These are phyloP conservation scores for Rhizophagus sp. DNA, from an alignment of 192 early-diverging fungal species.

Conservation along the genomic window DNA sequence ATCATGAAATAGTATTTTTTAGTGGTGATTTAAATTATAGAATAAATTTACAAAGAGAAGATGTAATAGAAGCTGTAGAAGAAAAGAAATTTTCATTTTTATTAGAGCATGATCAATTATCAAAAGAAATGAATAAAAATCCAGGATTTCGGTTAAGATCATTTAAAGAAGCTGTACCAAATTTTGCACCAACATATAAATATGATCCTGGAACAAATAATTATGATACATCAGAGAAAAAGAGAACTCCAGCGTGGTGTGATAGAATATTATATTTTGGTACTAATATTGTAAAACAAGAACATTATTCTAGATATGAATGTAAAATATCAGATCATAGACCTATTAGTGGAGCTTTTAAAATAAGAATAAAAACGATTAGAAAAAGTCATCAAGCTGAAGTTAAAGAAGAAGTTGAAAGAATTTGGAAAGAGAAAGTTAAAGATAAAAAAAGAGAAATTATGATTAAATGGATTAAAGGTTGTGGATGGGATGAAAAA, in stretches of 20 bases:
- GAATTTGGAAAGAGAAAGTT: constrained; percentile 45
- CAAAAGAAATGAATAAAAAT: constrained; percentile 51
- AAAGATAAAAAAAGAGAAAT: constrained; percentile 41
- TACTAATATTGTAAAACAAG: constrained; percentile 36
- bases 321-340: constrained; percentile 81
- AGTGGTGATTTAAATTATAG: constrained; percentile 98
- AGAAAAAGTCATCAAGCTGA: constrained; percentile 50
- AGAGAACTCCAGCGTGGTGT: constrained; percentile 93
- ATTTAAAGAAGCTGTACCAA: constrained; percentile 76
- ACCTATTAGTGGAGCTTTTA: constrained; percentile 76
- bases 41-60: constrained; percentile 70
- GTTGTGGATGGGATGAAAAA: constrained; percentile 35
- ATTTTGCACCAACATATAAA: constrained; percentile 97
- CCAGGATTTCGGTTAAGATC: constrained; percentile 72
- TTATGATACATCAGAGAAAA: constrained; percentile 95
- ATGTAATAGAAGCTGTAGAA: constrained; percentile 59
- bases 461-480: constrained; percentile 39
- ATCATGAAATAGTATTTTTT: constrained; percentile 73
- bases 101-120: constrained; percentile 66
- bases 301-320: constrained; percentile 69
- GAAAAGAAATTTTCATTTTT: constrained; percentile 60
- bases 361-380: constrained; percentile 59
- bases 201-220: constrained; percentile 82
- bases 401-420: constrained; percentile 50
- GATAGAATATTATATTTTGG: constrained; percentile 83